Conservation (phyloP, 2,329 filamentous ascomycete genomes). For the Aureobasidium sp. region DNA sequence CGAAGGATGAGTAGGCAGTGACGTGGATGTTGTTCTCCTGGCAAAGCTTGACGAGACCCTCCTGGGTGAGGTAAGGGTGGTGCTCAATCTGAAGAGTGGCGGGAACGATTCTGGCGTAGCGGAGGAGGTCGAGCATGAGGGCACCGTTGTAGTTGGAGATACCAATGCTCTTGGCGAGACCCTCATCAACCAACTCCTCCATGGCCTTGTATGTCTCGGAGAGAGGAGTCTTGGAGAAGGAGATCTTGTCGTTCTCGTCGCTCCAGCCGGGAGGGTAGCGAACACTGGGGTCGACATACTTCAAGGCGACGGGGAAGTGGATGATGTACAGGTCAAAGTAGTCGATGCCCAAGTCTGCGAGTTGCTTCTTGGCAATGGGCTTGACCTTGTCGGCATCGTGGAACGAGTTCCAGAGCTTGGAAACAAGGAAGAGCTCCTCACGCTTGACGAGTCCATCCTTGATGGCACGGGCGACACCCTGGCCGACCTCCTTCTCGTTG, state of each 20-base stretch:
- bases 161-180: slow-evolving; percentile 66
- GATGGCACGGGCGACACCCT: slow-evolving; percentile 73
- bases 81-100: slow-evolving; percentile 83
- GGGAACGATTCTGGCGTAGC: slow-evolving; percentile 67
- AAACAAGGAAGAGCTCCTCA: slow-evolving; percentile 84
- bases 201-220: slow-evolving; percentile 78
- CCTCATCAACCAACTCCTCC: slow-evolving; percentile 64
- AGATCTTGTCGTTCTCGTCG: slow-evolving; percentile 55
- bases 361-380: slow-evolving; percentile 68
- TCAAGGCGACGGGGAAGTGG: slow-evolving; percentile 81
- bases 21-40: slow-evolving; percentile 64
- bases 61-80: slow-evolving; percentile 80
- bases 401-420: slow-evolving; percentile 91
- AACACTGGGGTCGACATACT: slow-evolving; percentile 73
- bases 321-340: slow-evolving; percentile 89
- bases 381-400: slow-evolving; percentile 72
- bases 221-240: slow-evolving; percentile 61
- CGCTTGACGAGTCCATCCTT: slow-evolving; percentile 74
- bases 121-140: slow-evolving; percentile 70
- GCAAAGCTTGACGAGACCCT: slow-evolving; percentile 61
- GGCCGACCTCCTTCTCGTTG: slow-evolving; percentile 70
- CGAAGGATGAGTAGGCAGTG: slow-evolving; percentile 80
- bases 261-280: slow-evolving; percentile 77
- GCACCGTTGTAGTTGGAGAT: slow-evolving; percentile 77
- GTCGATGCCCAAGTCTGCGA: slow-evolving; percentile 75